Percentiles rank a stretch among this genome's conserved stretches.
phyloP scores from a whole-genome alignment of 1,139 yeast genomes.

The Saccharomyces hybrid region DNA sequence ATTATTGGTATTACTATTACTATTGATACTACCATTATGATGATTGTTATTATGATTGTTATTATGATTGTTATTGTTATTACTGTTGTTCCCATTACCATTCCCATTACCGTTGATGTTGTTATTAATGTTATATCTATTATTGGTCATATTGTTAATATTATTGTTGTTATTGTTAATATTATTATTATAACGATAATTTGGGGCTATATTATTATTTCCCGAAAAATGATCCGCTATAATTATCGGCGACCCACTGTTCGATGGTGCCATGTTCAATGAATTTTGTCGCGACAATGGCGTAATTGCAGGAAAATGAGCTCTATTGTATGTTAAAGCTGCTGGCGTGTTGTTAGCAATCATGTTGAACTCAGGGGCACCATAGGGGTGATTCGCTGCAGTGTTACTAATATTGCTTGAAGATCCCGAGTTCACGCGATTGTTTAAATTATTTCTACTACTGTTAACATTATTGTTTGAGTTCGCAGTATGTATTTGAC shows the following conservation, averaged over 20 bases:
- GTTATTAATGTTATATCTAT: constrained; percentile 4
- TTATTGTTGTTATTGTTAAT: constrained; percentile 6
- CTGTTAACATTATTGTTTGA: constrained; percentile 9
- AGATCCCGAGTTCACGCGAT: neutral
- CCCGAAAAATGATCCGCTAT: neutral
- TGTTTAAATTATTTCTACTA: constrained; percentile 7
- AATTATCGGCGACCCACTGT: neutral
- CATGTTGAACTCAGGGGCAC: neutral
- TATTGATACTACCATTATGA: constrained; percentile 6
- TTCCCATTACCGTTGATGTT: neutral
- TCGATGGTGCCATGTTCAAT: neutral
- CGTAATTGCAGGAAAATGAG: neutral
- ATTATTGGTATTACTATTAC: constrained; percentile 9
- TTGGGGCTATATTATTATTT: neutral
- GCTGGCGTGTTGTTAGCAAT: neutral
- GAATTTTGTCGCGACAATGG: neutral
- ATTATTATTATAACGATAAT: constrained; percentile 2
- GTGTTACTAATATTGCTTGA: neutral
- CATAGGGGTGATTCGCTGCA: neutral
- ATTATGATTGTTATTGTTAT: constrained; percentile 9
- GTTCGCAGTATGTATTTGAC: constrained; percentile 20
- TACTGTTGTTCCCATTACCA: constrained; percentile 2
- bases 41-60: neutral
- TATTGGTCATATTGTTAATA: constrained; percentile 1
- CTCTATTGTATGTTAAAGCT: neutral